These are phyloP conservation scores for Moricandia moricandioides DNA, from an alignment of 345 rosid genomes.

Conservation along the genomic window DNA sequence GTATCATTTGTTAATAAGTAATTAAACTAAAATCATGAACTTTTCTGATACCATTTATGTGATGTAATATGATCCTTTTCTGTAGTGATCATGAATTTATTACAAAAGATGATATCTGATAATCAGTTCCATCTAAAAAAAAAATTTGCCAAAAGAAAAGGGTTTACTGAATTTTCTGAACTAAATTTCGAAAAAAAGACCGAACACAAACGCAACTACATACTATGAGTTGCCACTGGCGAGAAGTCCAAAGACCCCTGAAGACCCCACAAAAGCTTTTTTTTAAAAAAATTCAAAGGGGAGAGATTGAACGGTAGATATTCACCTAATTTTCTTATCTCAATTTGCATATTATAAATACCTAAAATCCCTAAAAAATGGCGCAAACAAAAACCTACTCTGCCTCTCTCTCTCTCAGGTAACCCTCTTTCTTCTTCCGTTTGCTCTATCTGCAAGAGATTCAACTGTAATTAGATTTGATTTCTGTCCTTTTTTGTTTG, in stretches of 20 bases:
- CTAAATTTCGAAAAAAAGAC: neutral
- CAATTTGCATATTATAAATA: conserved; percentile 2
- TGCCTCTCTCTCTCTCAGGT: conserved; percentile 20
- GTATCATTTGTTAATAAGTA: no score
- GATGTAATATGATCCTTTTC: no score
- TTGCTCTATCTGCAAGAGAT: neutral
- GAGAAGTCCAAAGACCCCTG: neutral
- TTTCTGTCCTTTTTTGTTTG: neutral
- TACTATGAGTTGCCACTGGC: neutral
- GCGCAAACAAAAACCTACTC: conserved; percentile 34
- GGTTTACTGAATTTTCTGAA: no score
- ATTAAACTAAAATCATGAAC: no score
- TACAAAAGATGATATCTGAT: no score
- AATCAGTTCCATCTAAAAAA: no score
- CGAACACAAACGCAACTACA: neutral
- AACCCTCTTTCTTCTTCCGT: conserved; percentile 16
- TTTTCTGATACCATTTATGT: no score
- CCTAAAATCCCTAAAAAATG: conserved; percentile 31
- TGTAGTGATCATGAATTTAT: no score
- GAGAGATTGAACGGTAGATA: neutral
- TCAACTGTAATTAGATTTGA: neutral
- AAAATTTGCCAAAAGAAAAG: no score
- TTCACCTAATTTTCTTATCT: neutral
- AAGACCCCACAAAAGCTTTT: neutral
- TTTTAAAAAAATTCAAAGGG: neutral